Conservation (phyloP, 164 flowering plant species). For the Macadamia tetraphylla region DNA sequence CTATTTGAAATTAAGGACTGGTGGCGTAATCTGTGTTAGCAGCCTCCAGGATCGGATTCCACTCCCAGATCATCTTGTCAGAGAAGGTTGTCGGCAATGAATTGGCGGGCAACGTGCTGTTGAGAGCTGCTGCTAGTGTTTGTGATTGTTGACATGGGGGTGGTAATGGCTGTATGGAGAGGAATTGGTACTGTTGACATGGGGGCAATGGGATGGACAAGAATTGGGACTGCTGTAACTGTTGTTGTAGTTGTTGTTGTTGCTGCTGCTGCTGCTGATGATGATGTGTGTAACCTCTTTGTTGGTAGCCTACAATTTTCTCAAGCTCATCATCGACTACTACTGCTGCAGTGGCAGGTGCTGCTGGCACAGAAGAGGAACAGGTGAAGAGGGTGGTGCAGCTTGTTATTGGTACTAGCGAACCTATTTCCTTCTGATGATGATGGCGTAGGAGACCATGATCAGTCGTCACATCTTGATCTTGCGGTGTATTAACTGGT, state of each 20-base stretch:
- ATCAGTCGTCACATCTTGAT: constrained; percentile 12
- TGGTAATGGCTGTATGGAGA: too few species aligned
- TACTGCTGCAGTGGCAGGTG: background rate
- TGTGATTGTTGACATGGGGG: constrained; percentile 9
- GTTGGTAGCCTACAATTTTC: constrained; percentile 44
- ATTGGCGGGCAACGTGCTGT: constrained; percentile 14
- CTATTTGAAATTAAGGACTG: constrained; percentile 45
- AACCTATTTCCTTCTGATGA: constrained; percentile 11
- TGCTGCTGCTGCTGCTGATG: constrained; percentile 22
- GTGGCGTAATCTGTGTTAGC: constrained; percentile 42
- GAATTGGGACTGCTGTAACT: too few species aligned
- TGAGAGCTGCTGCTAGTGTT: constrained; percentile 18
- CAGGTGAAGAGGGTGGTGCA: constrained; percentile 18
- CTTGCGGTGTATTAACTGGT: constrained; percentile 16
- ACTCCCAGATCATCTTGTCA: constrained; percentile 68
- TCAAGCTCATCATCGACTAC: constrained; percentile 60
- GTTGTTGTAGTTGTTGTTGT: too few species aligned
- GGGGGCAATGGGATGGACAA: too few species aligned
- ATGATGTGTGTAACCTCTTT: constrained; percentile 26
- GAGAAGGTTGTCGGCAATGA: constrained; percentile 29
- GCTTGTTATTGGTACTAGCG: constrained; percentile 10
- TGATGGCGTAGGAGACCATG: constrained; percentile 10
- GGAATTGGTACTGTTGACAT: constrained; percentile 17
- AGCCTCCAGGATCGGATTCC: constrained; percentile 51
- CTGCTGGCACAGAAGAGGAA: constrained; percentile 18